Conservation (phyloP, 2,329 filamentous ascomycete genomes). For the Penicillium hordei region DNA sequence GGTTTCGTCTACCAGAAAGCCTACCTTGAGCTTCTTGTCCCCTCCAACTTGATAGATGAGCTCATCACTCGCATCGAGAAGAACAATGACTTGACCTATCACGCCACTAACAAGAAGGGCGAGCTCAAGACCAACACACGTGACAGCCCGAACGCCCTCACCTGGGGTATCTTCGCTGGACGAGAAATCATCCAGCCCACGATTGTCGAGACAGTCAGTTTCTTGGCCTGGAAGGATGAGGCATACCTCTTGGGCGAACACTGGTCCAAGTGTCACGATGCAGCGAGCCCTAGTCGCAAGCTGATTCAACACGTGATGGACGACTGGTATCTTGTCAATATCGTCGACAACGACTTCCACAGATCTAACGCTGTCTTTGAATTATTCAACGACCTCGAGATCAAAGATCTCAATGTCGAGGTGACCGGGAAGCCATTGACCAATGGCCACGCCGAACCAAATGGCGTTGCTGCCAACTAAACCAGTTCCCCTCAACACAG, state of each 20-base stretch:
- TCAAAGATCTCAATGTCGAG: constrained; percentile 40
- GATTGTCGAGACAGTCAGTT: constrained; percentile 97
- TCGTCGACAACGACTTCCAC: constrained; percentile 98
- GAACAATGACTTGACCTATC: constrained; percentile 84
- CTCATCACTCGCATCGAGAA: constrained; percentile 74
- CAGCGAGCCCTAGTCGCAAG: constrained; percentile 71
- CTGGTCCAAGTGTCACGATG: constrained; percentile 88
- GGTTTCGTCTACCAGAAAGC: constrained; percentile 99
- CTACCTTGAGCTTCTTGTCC: constrained; percentile 87
- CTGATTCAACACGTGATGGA: constrained; percentile 83
- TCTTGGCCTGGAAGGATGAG: constrained; percentile 98
- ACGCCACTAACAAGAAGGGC: constrained; percentile 83
- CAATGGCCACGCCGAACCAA: constrained; percentile 21
- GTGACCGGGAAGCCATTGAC: constrained; percentile 25
- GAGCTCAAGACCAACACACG: constrained; percentile 81
- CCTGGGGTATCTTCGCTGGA: constrained; percentile 97
- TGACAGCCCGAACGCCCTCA: constrained; percentile 91
- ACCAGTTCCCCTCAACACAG: constrained; percentile 20
- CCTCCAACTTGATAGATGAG: constrained; percentile 74
- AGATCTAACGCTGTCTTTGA: constrained; percentile 77
- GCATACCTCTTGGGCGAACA: constrained; percentile 89
- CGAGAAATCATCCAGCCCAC: constrained; percentile 99
- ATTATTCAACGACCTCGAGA: constrained; percentile 71
- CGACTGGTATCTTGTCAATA: constrained; percentile 91
- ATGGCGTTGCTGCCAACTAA: constrained; percentile 28